Conservation (phyloP, 1,284 basidiomycete genomes). For the Xerocomus amazonicus region DNA sequence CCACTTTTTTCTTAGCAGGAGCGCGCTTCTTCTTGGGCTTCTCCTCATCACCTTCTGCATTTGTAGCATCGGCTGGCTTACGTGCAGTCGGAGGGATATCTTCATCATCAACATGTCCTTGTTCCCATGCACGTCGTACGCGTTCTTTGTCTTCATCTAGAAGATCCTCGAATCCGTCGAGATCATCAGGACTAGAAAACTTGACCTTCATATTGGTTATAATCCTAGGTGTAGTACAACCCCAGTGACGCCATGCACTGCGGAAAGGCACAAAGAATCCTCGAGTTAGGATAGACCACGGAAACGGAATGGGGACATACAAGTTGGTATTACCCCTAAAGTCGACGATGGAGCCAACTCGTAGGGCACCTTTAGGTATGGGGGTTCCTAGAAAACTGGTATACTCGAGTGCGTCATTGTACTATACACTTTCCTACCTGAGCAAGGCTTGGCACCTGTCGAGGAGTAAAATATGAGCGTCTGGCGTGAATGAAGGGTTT, state of each 20-base stretch:
- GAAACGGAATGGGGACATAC: conserved; percentile 42
- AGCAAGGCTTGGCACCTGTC: conserved; percentile 77
- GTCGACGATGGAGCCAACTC: conserved; percentile 76
- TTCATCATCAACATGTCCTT: conserved; percentile 71
- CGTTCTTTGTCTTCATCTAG: conserved; percentile 62
- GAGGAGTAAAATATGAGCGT: conserved; percentile 17
- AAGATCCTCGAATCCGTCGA: conserved; percentile 73
- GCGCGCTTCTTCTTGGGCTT: conserved; percentile 39
- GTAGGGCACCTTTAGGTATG: conserved; percentile 70
- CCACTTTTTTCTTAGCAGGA: conserved; percentile 39
- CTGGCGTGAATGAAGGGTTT: conserved; percentile 13
- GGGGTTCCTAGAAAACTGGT: conserved; percentile 49
- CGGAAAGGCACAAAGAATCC: background rate
- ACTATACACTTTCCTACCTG: conserved; percentile 37
- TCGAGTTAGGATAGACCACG: background rate
- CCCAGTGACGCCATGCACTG: conserved; percentile 80
- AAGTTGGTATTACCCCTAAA: conserved; percentile 68
- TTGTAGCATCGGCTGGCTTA: conserved; percentile 49
- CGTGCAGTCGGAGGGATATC: conserved; percentile 73
- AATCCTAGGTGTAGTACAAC: conserved; percentile 70
- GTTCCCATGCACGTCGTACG: conserved; percentile 65
- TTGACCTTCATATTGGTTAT: conserved; percentile 69
- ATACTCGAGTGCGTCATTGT: conserved; percentile 14
- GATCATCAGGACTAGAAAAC: conserved; percentile 56
- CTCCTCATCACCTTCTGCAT: conserved; percentile 42